These are phyloP conservation scores for Tylopilus vinaceipallidus DNA, from an alignment of 768 basidiomycete species.

Conservation along the genomic window DNA sequence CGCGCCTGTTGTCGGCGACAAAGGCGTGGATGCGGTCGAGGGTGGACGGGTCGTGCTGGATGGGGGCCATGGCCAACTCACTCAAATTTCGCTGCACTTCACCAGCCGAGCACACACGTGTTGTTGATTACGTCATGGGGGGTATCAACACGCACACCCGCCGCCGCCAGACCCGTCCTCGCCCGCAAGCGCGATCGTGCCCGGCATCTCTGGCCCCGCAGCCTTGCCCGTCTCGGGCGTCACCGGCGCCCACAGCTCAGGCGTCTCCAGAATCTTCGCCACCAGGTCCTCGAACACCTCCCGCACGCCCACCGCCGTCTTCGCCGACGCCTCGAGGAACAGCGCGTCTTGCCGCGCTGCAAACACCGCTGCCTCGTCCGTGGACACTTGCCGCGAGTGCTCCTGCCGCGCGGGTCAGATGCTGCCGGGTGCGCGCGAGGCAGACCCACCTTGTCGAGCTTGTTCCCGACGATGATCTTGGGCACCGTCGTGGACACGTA, in stretches of 20 bases:
- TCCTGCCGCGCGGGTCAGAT: slow-evolving; percentile 50
- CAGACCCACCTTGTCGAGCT: slow-evolving; percentile 77
- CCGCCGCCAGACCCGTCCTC: slow-evolving; percentile 14
- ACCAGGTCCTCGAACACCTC: slow-evolving; percentile 81
- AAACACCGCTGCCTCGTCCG: slow-evolving; percentile 74
- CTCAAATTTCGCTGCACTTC: slow-evolving; percentile 11
- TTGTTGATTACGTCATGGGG: slow-evolving; percentile 24
- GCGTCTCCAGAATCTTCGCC: slow-evolving; percentile 76
- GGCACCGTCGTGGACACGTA: slow-evolving; percentile 85
- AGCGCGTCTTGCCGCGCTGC: slow-evolving; percentile 79
- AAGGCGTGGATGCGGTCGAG: slow-evolving; percentile 67
- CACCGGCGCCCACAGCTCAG: slow-evolving; percentile 67
- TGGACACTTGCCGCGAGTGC: slow-evolving; percentile 83
- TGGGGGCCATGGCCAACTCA: slow-evolving; percentile 20
- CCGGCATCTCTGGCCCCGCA: slow-evolving; percentile 37
- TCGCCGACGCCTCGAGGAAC: slow-evolving; percentile 92
- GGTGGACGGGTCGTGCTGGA: slow-evolving; percentile 30
- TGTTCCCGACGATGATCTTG: slow-evolving; percentile 94
- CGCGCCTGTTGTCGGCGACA: slow-evolving; percentile 75
- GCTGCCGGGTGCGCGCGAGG: too few relatives aligned
- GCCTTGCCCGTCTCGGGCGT: slow-evolving; percentile 17
- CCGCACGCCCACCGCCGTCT: slow-evolving; percentile 81
- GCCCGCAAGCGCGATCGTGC: slow-evolving; percentile 37
- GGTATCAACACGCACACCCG: slow-evolving; percentile 35
- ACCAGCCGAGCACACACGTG: slow-evolving; percentile 10